These are phyloP conservation scores for Cenchrus fungigraminus DNA, from an alignment of 176 grass and related monocot genomes.

Conservation along the genomic window DNA sequence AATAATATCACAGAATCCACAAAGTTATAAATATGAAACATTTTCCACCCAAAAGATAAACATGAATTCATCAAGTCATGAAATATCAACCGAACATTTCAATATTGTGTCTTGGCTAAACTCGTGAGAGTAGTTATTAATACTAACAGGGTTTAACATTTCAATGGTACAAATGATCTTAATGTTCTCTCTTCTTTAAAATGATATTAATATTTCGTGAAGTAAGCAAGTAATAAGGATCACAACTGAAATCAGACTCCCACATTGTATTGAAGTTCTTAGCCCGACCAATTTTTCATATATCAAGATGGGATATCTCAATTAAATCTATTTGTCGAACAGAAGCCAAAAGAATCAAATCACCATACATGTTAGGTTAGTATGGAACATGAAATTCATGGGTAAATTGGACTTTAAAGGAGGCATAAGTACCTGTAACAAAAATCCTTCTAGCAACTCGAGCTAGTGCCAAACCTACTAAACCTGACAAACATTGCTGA, in stretches of 20 bases:
- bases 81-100: neutral
- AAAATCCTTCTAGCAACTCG: conserved; percentile 59
- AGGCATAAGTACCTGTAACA: conserved; percentile 69
- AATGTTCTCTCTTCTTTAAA: neutral
- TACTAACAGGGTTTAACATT: neutral
- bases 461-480: conserved; percentile 69
- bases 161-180: neutral
- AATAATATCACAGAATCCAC: conserved; percentile 13
- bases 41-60: neutral
- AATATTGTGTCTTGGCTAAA: neutral
- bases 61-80: neutral
- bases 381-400: neutral
- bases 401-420: neutral
- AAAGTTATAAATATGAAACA: neutral
- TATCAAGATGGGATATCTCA: neutral
- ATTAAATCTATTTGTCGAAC: neutral
- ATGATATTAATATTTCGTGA: neutral
- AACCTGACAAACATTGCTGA: conserved; percentile 52
- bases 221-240: neutral
- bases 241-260: neutral
- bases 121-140: neutral
- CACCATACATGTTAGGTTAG: neutral
- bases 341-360: neutral
- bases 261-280: conserved; percentile 1
- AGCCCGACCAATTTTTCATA: neutral